These are phyloP conservation scores for Amanita thiersii DNA, from an alignment of 768 basidiomycete genomes.

Conservation along the genomic window DNA sequence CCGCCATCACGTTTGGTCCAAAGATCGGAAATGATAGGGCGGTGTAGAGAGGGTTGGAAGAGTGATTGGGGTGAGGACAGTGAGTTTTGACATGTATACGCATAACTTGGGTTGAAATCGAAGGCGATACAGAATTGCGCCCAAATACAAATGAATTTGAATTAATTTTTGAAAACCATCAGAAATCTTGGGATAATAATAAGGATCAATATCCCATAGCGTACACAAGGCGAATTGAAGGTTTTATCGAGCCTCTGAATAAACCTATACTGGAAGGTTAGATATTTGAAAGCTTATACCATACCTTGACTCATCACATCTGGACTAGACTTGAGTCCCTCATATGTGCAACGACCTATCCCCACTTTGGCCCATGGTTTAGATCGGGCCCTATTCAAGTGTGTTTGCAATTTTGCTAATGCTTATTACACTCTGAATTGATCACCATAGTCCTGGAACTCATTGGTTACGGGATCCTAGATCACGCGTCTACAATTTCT, in stretches of 20 bases:
- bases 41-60: constrained; percentile 3
- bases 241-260: constrained; percentile 19
- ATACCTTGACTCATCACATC: neutral
- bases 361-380: constrained; percentile 56
- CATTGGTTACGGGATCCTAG: constrained; percentile 86
- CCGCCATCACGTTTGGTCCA: neutral
- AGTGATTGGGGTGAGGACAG: constrained; percentile 18
- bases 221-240: constrained; percentile 25
- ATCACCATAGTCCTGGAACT: constrained; percentile 66
- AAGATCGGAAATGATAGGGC: neutral
- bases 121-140: neutral
- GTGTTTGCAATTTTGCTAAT: constrained; percentile 14
- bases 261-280: constrained; percentile 32
- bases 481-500: constrained; percentile 81
- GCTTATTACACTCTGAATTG: constrained; percentile 6
- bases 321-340: constrained; percentile 31
- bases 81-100: constrained; percentile 5
- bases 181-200: neutral
- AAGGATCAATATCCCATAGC: constrained; percentile 7
- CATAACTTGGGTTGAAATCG: no score
- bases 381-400: constrained; percentile 73
- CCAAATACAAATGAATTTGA: constrained; percentile 3
- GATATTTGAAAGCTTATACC: constrained; percentile 2
- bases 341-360: constrained; percentile 37
- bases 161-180: neutral